Conservation (phyloP, 208 protist species). For the Leishmania lainsoni region DNA sequence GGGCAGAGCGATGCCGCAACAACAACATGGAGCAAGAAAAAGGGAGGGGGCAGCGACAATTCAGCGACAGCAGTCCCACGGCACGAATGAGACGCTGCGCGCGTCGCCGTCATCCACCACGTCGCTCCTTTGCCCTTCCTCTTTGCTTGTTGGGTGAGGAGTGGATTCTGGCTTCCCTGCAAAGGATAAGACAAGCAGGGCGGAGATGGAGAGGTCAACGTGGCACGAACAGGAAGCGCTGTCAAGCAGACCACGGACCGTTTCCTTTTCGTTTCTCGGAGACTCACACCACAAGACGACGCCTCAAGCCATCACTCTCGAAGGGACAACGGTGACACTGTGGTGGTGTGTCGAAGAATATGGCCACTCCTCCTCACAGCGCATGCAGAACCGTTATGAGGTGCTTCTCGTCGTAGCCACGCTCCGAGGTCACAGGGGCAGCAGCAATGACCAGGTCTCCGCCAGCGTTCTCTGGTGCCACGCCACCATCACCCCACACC, state of each 20-base stretch:
- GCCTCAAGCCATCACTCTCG: background rate
- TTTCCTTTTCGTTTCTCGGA: background rate
- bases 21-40: background rate
- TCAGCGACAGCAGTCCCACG: background rate
- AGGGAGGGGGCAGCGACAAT: background rate
- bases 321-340: background rate
- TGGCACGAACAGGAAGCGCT: background rate
- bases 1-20: background rate
- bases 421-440: background rate
- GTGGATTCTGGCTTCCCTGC: background rate
- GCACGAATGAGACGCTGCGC: background rate
- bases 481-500: background rate
- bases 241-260: background rate
- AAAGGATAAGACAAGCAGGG: background rate
- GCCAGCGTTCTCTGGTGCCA: background rate
- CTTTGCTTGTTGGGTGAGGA: background rate
- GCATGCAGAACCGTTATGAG: background rate
- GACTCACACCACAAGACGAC: background rate
- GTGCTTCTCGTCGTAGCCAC: conserved; percentile 2
- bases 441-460: background rate
- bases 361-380: background rate
- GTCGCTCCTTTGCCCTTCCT: background rate
- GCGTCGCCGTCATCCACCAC: background rate
- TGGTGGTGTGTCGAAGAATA: background rate
- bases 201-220: background rate